Base-by-base conservation (phyloP, 176 grass and related monocot genomes). In the Triticum turgidum region DNA sequence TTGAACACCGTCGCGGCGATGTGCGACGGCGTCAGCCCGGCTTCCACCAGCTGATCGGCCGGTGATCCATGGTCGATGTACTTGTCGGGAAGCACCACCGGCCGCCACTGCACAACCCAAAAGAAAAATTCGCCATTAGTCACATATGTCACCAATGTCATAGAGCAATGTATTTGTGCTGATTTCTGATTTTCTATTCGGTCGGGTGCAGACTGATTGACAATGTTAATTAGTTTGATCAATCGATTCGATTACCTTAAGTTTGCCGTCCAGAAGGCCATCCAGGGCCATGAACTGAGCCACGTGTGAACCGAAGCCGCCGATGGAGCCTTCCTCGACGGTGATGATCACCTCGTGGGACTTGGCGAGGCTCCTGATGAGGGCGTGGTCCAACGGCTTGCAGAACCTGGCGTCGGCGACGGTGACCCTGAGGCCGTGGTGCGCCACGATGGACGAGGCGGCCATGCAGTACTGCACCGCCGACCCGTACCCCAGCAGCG, bases 1-100 rank as follows among this genome's bases (percentile, higher is more conserved):
- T 98, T 96, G 83, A 96, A 98, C n/a, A 98, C 94, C 42, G 94
- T 93, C 2, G 97, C 97, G 12, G 97, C 97, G 82, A 98, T 91
- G 69, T 98, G 94, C 69, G 92, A 96, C 30, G 92, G 93, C 24
- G 97, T 96, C 73, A 98, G 84, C 47, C 97, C 97, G 1, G 97
- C 97, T 62, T 91, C 94, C 4, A 85, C 92, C 66, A 99, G 65
- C 86, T 98, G 97, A 92, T 98, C 90, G 11, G 88, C 90, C 35
- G 97, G 97, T 2, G 97, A 80, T 13, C 97, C 97, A 35, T 98
- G 94, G 70, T 96, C 97, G 49, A 98, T 98, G 76, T 98, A 98
- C 79, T 87, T 70, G 54, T 98, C 97, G 2, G 97, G 97, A 12
- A 98, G 92, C 70, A 98, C 94, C 76, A 98, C 54, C 42, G 97